Conservation (phyloP, 1,284 basidiomycete genomes). For the Stygiomarasmius scandens region DNA sequence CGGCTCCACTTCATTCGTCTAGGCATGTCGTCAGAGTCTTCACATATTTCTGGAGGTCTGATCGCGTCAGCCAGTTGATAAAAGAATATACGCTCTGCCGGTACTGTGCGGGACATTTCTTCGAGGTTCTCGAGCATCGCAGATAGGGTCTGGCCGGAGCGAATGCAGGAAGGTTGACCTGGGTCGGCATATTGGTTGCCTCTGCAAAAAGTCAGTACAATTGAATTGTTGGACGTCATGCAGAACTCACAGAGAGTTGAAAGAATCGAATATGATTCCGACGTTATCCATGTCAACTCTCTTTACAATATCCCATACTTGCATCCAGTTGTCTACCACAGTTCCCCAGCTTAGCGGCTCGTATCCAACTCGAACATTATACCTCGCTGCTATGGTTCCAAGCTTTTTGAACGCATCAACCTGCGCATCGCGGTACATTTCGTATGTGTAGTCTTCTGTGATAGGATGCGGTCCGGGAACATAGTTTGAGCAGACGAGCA, state of each 20-base stretch:
- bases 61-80: conserved; percentile 28
- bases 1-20: conserved; percentile 28
- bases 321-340: conserved; percentile 26
- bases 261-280: conserved; percentile 29
- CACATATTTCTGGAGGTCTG: conserved; percentile 19
- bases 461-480: conserved; percentile 8
- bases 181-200: conserved; percentile 31
- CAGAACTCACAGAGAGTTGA: conserved; percentile 23
- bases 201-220: background rate
- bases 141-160: conserved; percentile 14
- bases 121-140: conserved; percentile 23
- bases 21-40: conserved; percentile 19
- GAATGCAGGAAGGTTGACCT: conserved; percentile 19
- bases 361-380: conserved; percentile 24
- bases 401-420: conserved; percentile 26
- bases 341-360: conserved; percentile 29
- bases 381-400: conserved; percentile 22
- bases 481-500: conserved; percentile 28
- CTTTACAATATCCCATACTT: conserved; percentile 29
- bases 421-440: conserved; percentile 24
- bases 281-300: conserved; percentile 26
- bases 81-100: conserved; percentile 27
- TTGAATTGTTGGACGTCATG: background rate
- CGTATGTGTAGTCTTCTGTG: conserved; percentile 4
- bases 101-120: conserved; percentile 22